Conservation (phyloP, 192 early-diverging fungal genomes). For the Gryganskiella cystojenkinii region DNA sequence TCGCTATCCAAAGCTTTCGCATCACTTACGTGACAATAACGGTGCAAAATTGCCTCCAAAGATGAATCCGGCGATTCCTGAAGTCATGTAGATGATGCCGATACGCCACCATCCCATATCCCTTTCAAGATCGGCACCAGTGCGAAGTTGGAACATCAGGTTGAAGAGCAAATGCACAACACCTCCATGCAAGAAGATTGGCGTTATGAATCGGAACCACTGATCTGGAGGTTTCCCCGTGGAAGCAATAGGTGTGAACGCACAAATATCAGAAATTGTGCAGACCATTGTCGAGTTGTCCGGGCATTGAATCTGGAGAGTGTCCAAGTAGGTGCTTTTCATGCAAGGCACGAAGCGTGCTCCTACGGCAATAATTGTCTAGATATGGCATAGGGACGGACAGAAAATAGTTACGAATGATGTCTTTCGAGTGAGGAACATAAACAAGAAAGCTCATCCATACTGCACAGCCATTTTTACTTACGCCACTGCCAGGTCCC, state of each 20-base stretch:
- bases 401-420: too few species aligned
- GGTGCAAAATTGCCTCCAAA: conserved; percentile 77
- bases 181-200: conserved; percentile 89
- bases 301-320: conserved; percentile 54
- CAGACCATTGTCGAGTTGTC: conserved; percentile 38
- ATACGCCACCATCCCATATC: conserved; percentile 82
- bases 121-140: conserved; percentile 78
- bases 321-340: conserved; percentile 51
- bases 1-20: background rate
- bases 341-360: conserved; percentile 88
- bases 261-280: conserved; percentile 71
- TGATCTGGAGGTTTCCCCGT: conserved; percentile 71
- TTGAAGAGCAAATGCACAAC: conserved; percentile 84
- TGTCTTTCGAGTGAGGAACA: too few species aligned
- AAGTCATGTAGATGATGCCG: conserved; percentile 75
- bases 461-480: background rate
- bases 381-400: background rate
- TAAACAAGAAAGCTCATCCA: background rate
- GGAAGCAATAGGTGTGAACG: conserved; percentile 53
- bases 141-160: conserved; percentile 73
- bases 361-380: conserved; percentile 77
- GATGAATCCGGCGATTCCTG: conserved; percentile 83
- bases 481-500: conserved; percentile 72
- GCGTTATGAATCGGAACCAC: conserved; percentile 81
- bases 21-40: conserved; percentile 57